Base-by-base conservation (phyloP, 768 basidiomycete species). In the Calvatia gigantea region DNA sequence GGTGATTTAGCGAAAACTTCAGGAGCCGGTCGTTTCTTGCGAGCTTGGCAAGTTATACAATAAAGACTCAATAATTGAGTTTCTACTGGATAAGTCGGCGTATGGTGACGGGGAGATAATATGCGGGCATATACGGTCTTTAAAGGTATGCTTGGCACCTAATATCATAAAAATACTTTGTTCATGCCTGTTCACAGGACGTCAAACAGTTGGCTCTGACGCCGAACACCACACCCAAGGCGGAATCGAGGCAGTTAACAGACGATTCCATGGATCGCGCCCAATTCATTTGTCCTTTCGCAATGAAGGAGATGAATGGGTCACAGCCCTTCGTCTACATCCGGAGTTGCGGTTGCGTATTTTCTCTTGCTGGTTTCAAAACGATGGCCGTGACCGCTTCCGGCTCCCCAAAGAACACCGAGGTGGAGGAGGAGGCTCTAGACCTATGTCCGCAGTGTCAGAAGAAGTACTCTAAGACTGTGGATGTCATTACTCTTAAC, bases 291-390 rank as follows among this genome's bases (percentile, higher is more conserved):
- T 99, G 97, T 73, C 92, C 97, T 0, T 78, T 98, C 49, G 92
- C 88, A 1, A 73, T 91, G 60, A 92, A 93, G 69, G 96, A 97
- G 72, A 98, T 98, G 94, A 94, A 92, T 62, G 97, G 97, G 12
- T 67, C 70, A 2, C 81, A 89, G 50, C 92, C 94, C 0, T 98
- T 98, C 68, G 85, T 94, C 51, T 96, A 94, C 66, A 70, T 98
- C 61, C 76, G 79, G 12, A 73, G 86, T 0, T 98, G 96, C 63
- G 94, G 94, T 14, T 95, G 93, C 67, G 92, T 94, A 29, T 92
- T 98, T 72, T 88, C 92, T 3, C 88, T 89, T 57, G 86, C 86
- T 0, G 91, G 89, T 2, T 76, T 98, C 38, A 86, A 84, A 55
- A 85, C 87, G 2, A 78, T 93, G 45, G 62, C 83, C 1, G 60